A percentile compares a stretch with the other conserved stretches of the same genome.
These are phyloP conservation scores for Pyronema omphalodes DNA, from an alignment of 495 filamentous ascomycete species.

Conservation along the genomic window DNA sequence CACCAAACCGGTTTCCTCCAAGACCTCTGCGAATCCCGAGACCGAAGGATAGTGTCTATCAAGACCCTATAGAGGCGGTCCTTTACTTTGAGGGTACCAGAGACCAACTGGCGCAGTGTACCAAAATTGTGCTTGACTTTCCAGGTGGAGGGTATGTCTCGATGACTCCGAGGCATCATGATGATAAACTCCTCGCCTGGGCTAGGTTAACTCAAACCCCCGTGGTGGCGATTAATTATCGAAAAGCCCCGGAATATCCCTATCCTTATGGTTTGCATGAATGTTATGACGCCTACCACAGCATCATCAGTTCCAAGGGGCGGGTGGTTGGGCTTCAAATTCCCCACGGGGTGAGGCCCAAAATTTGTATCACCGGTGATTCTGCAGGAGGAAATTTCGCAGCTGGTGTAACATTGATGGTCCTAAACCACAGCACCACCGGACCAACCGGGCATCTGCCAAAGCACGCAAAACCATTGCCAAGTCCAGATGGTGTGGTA, in stretches of 20 bases:
- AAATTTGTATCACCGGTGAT: slow-evolving; percentile 70
- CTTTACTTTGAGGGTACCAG: slow-evolving; percentile 85
- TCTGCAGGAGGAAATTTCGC: slow-evolving; percentile 87
- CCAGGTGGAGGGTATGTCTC: slow-evolving; percentile 92
- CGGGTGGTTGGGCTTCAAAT: slow-evolving; percentile 52
- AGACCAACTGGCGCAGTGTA: slow-evolving; percentile 55
- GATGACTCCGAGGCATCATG: slow-evolving; percentile 77
- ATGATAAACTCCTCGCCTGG: slow-evolving; percentile 85
- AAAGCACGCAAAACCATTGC: slow-evolving; percentile 31
- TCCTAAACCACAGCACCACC: slow-evolving; percentile 45
- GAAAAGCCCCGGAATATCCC: slow-evolving; percentile 83
- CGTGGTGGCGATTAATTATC: slow-evolving; percentile 79
- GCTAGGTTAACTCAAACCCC: slow-evolving; percentile 64
- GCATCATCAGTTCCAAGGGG: slow-evolving; percentile 55
- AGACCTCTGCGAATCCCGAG: slow-evolving; percentile 68
- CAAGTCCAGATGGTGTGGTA: slow-evolving; percentile 61
- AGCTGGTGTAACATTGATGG: slow-evolving; percentile 65
- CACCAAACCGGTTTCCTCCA: slow-evolving; percentile 57
- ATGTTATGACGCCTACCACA: slow-evolving; percentile 84
- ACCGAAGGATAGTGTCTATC: slow-evolving; percentile 58
- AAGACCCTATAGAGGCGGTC: slow-evolving; percentile 69
- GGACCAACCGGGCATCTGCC: slow-evolving; percentile 36
- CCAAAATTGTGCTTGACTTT: slow-evolving; percentile 68
- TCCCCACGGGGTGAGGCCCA: slow-evolving; percentile 50
- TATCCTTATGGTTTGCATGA: slow-evolving; percentile 94